phyloP scores from a whole-genome alignment of 768 basidiomycete genomes.

The Suillus sp. region DNA sequence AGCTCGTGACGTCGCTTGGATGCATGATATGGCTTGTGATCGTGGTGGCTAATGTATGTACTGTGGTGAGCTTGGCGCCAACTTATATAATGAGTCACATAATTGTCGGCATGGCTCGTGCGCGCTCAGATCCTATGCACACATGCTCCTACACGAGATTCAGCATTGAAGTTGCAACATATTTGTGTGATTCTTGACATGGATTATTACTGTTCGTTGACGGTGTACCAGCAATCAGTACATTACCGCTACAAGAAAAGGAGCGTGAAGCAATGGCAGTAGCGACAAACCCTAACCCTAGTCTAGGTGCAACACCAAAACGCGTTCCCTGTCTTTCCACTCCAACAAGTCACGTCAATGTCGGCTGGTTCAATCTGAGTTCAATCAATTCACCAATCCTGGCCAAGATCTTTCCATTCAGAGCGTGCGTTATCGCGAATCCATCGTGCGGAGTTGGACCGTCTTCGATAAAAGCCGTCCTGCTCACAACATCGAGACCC shows the following conservation, averaged over 20 bases:
- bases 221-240: background rate
- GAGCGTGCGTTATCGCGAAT: constrained; percentile 5
- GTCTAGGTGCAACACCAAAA: constrained; percentile 4
- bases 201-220: background rate
- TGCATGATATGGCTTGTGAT: constrained; percentile 62
- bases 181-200: background rate
- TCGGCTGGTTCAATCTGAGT: constrained; percentile 4
- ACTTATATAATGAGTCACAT: background rate
- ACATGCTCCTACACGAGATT: background rate
- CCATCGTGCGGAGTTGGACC: background rate
- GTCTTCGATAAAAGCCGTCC: background rate
- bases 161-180: background rate
- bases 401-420: constrained; percentile 10
- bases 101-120: background rate
- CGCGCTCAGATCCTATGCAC: background rate
- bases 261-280: background rate
- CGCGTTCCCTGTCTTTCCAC: background rate
- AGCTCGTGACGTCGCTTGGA: constrained; percentile 50
- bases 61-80: constrained; percentile 40
- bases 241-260: too few relatives aligned
- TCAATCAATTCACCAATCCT: constrained; percentile 12
- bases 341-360: background rate
- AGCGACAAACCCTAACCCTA: background rate
- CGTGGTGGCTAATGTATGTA: constrained; percentile 77
- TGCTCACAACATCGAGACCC: constrained; percentile 2